These are phyloP conservation scores for Paraconiothyrium sp. DNA, from an alignment of 2,329 filamentous ascomycete genomes.

Conservation along the genomic window DNA sequence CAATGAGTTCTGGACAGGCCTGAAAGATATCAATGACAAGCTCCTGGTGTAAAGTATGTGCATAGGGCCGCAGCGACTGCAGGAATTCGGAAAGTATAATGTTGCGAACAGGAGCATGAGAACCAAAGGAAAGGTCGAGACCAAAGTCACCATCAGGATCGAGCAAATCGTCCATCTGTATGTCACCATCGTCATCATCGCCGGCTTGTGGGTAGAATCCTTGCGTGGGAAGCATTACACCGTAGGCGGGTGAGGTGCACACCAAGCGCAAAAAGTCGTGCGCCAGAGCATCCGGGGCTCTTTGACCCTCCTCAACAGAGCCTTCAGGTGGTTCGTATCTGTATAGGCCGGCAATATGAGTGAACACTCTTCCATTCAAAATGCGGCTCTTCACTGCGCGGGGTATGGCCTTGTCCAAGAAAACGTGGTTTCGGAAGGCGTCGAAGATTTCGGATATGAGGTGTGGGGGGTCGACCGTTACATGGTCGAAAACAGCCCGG, in stretches of 20 bases:
- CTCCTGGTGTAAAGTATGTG: constrained; percentile 81
- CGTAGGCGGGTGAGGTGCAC: constrained; percentile 77
- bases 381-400: constrained; percentile 78
- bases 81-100: constrained; percentile 80
- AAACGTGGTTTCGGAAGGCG: constrained; percentile 73
- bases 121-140: constrained; percentile 74
- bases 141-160: constrained; percentile 68
- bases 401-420: constrained; percentile 78
- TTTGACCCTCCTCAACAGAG: constrained; percentile 58
- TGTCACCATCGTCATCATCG: constrained; percentile 64
- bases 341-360: constrained; percentile 64
- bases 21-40: constrained; percentile 82
- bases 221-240: constrained; percentile 77
- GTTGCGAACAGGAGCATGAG: constrained; percentile 80
- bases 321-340: constrained; percentile 53
- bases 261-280: constrained; percentile 79
- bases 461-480: constrained; percentile 80
- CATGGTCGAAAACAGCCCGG: constrained; percentile 75
- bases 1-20: constrained; percentile 83
- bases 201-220: constrained; percentile 84
- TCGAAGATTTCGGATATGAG: constrained; percentile 79
- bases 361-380: constrained; percentile 77
- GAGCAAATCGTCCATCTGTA: constrained; percentile 49
- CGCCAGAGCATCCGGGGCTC: constrained; percentile 71
- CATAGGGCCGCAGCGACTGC: constrained; percentile 82